A percentile compares a stretch with the other conserved stretches of the same genome.
Conservation (phyloP, 345 rosid genomes). For the Carallia pectinifolia region DNA sequence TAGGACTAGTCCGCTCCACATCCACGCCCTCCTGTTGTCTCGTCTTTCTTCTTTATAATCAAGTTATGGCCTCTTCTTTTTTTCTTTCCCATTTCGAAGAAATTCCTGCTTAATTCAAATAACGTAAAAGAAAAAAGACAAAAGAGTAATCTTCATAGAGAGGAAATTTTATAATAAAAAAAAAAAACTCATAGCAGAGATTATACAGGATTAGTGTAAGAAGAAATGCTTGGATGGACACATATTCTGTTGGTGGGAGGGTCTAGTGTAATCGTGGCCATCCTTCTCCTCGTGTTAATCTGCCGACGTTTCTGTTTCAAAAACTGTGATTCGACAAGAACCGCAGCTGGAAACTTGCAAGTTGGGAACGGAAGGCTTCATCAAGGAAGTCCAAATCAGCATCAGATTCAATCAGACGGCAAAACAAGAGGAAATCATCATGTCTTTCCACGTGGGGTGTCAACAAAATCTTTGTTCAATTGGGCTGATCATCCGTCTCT, state of each 20-base stretch:
- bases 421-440: conserved; percentile 47
- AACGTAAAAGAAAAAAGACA: background rate
- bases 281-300: conserved; percentile 32
- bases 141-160: too few species aligned
- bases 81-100: background rate
- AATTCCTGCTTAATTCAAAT: background rate
- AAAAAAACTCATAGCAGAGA: background rate
- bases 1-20: conserved; percentile 55
- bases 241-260: conserved; percentile 31
- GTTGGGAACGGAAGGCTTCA: conserved; percentile 61
- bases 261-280: conserved; percentile 22
- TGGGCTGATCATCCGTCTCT: conserved; percentile 82
- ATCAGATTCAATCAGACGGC: conserved; percentile 39
- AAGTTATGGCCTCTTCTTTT: background rate
- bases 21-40: conserved; percentile 23
- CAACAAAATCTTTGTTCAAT: conserved; percentile 46
- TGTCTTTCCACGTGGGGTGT: conserved; percentile 47
- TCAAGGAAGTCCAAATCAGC: conserved; percentile 34
- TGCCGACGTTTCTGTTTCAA: conserved; percentile 44
- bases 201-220: background rate
- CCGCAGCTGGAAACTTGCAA: conserved; percentile 34
- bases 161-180: background rate
- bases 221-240: conserved; percentile 46
- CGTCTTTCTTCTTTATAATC: background rate
- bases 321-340: conserved; percentile 12